Conservation (phyloP, 306 rosid species). For the Corylus avellana region DNA sequence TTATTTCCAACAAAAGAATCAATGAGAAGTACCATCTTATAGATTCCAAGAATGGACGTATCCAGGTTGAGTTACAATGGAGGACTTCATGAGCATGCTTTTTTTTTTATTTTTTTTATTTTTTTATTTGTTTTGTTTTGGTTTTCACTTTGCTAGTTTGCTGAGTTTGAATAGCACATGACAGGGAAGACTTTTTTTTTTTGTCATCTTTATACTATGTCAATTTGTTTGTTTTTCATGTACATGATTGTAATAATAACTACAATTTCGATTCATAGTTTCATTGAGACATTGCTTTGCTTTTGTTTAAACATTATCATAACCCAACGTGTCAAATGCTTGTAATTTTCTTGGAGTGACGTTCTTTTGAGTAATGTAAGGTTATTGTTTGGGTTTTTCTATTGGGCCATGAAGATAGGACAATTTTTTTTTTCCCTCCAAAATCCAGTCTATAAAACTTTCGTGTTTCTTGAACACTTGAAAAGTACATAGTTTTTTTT, state of each 20-base stretch:
- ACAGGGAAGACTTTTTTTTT: neutral
- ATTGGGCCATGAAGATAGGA: too few species aligned
- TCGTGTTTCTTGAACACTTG: too few species aligned
- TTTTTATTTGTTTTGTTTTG: neutral
- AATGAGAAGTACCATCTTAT: conserved; percentile 85
- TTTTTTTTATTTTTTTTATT: too few species aligned
- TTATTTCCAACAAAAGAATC: conserved; percentile 69
- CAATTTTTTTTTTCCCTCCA: too few species aligned
- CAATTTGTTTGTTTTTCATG: neutral
- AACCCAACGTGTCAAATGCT: too few species aligned
- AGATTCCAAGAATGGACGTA: conserved; percentile 85
- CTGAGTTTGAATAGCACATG: neutral
- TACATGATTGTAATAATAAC: conserved; percentile 11
- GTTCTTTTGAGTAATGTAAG: too few species aligned
- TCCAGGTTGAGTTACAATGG: conserved; percentile 92
- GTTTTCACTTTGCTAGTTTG: conserved; percentile 4
- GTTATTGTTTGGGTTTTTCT: too few species aligned
- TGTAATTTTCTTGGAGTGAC: too few species aligned
- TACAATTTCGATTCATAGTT: neutral
- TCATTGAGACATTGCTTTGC: neutral
- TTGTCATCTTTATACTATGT: neutral
- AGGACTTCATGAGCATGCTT: conserved; percentile 43
- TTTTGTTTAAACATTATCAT: too few species aligned
- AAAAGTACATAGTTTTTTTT: too few species aligned
- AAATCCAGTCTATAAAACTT: too few species aligned